Conservation (phyloP, 1,139 yeast species). For the Debaryomyces udenii region DNA sequence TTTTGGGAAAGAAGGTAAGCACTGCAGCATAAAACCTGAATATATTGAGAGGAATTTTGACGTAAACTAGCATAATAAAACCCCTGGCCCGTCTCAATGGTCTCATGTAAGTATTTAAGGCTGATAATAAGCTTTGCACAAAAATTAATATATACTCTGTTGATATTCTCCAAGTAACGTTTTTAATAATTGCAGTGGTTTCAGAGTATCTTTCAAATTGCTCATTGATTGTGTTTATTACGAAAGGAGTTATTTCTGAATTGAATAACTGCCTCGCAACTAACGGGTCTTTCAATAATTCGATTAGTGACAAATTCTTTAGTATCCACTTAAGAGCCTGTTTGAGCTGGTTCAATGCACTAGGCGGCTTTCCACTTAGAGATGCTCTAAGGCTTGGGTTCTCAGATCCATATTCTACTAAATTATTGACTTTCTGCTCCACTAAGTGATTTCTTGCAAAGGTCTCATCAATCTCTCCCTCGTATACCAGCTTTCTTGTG, state of each 20-base stretch:
- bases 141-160: constrained; percentile 16
- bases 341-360: constrained; percentile 5
- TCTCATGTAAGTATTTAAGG: constrained; percentile 9
- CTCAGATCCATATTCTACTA: constrained; percentile 5
- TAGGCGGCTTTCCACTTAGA: background rate
- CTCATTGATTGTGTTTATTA: constrained; percentile 1
- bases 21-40: constrained; percentile 19
- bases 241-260: constrained; percentile 16
- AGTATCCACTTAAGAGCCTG: constrained; percentile 10
- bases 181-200: constrained; percentile 15
- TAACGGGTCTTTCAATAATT: constrained; percentile 17
- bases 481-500: constrained; percentile 10
- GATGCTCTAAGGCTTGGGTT: background rate
- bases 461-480: constrained; percentile 13
- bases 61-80: constrained; percentile 15
- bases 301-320: constrained; percentile 16
- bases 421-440: constrained; percentile 10
- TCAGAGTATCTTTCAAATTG: constrained; percentile 10
- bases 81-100: constrained; percentile 15
- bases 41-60: constrained; percentile 22
- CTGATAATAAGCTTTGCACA: background rate
- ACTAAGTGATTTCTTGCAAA: constrained; percentile 15
- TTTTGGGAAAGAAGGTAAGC: constrained; percentile 23
- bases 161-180: constrained; percentile 21
- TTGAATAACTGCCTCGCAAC: constrained; percentile 14